Evolutionary conservation across 371 early-diverging fungal species (phyloP).

Genomic region (Lichtheimia hyalospora): DNA sequence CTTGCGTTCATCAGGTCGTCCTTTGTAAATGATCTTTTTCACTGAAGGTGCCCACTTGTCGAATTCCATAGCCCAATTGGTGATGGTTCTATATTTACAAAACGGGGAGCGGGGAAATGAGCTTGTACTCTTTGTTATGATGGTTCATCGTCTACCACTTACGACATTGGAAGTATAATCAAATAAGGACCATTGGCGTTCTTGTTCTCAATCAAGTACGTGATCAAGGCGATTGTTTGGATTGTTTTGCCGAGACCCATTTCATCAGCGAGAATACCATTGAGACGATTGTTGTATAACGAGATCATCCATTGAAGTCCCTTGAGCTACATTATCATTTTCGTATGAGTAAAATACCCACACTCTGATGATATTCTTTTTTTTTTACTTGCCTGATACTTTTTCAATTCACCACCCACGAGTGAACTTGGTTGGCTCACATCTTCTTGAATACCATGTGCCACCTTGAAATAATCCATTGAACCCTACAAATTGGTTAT

Average conservation of each 20-base stretch:
- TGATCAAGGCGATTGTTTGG: constrained; percentile 97
- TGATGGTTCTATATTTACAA: constrained; percentile 61
- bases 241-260: constrained; percentile 98
- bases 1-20: constrained; percentile 73
- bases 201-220: constrained; percentile 91
- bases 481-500: too few species aligned
- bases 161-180: constrained; percentile 93
- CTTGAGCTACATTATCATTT: constrained; percentile 54
- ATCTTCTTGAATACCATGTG: constrained; percentile 85
- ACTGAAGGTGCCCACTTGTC: constrained; percentile 98
- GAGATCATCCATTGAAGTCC: constrained; percentile 99
- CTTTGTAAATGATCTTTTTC: constrained; percentile 89
- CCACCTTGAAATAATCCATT: constrained; percentile 77
- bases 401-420: constrained; percentile 92
- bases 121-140: too few species aligned
- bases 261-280: constrained; percentile 99
- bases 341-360: neutral
- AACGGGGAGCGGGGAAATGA: too few species aligned
- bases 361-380: neutral
- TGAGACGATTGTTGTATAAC: constrained; percentile 92
- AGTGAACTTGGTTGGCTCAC: constrained; percentile 83
- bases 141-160: constrained; percentile 28
- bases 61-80: constrained; percentile 98
- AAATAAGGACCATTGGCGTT: constrained; percentile 92
- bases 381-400: constrained; percentile 78